A percentile compares a stretch with the other conserved stretches of the same genome.
Conservation (phyloP, 495 filamentous ascomycete species). For the Hypoxylon lenormandii region DNA sequence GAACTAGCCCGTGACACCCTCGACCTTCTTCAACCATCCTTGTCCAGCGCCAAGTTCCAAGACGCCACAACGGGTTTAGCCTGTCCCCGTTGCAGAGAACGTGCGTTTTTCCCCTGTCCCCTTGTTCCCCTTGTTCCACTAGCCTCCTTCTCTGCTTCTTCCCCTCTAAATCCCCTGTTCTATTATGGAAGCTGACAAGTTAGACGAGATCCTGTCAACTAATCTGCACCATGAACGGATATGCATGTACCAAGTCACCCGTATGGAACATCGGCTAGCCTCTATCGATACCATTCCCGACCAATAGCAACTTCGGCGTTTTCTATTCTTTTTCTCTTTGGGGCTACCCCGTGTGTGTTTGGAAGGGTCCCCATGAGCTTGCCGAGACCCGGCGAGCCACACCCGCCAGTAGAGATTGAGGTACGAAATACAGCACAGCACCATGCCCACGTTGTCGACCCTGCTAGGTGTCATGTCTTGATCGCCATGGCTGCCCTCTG, state of each 20-base stretch:
- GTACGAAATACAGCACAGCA: conserved; percentile 19
- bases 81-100: conserved; percentile 39
- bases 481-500: conserved; percentile 34
- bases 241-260: conserved; percentile 37
- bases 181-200: conserved; percentile 14
- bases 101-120: conserved; percentile 25
- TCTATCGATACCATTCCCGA: conserved; percentile 6
- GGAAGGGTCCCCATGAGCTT: conserved; percentile 25
- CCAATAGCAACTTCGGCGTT: conserved; percentile 31
- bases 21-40: conserved; percentile 11
- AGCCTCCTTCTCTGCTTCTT: conserved; percentile 6
- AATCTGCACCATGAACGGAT: conserved; percentile 30
- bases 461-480: conserved; percentile 21
- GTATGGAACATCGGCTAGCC: conserved; percentile 26
- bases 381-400: conserved; percentile 25
- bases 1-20: conserved; percentile 40
- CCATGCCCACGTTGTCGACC: conserved; percentile 34
- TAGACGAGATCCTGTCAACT: conserved; percentile 35
- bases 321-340: conserved; percentile 17
- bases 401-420: conserved; percentile 17
- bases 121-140: not conserved
- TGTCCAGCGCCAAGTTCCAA: conserved; percentile 26
- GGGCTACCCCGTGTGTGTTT: conserved; percentile 6
- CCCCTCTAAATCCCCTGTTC: conserved; percentile 8
- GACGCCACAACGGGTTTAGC: conserved; percentile 30